Conservation (phyloP, 2,329 filamentous ascomycete genomes). For the Sporothrix variecibatus region DNA sequence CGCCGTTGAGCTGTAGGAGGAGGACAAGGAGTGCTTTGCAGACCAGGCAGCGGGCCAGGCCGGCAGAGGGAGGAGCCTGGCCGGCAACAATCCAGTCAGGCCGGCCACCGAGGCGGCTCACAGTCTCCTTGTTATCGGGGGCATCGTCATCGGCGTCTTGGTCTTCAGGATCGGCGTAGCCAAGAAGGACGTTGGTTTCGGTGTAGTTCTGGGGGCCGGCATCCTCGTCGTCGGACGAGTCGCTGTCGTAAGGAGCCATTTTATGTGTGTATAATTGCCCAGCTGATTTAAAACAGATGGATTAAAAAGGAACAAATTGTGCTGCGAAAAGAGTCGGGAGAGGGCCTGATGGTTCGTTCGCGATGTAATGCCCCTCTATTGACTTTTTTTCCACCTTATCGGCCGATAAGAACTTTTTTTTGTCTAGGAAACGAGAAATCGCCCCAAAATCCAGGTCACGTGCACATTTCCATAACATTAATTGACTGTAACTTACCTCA, state of each 20-base stretch:
- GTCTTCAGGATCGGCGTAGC: constrained; percentile 68
- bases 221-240: constrained; percentile 72
- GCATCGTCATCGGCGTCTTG: constrained; percentile 12
- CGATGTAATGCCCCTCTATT: constrained; percentile 12
- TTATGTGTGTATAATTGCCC: neutral
- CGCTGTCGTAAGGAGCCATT: constrained; percentile 84
- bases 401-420: constrained; percentile 15
- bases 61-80: constrained; percentile 68
- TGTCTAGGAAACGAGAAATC: neutral
- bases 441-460: neutral
- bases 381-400: constrained; percentile 18
- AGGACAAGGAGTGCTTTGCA: constrained; percentile 84
- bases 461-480: neutral
- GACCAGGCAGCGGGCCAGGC: constrained; percentile 80
- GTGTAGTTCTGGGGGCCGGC: constrained; percentile 58
- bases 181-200: constrained; percentile 85
- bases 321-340: neutral
- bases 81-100: constrained; percentile 82
- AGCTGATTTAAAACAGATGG: too few species aligned
- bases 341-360: neutral
- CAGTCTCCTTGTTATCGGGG: constrained; percentile 59
- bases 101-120: constrained; percentile 84
- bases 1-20: constrained; percentile 86
- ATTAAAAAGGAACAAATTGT: neutral
- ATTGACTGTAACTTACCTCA: neutral